phyloP scores from a whole-genome alignment of 305 asterid species.

The Fraxinus sp. region DNA sequence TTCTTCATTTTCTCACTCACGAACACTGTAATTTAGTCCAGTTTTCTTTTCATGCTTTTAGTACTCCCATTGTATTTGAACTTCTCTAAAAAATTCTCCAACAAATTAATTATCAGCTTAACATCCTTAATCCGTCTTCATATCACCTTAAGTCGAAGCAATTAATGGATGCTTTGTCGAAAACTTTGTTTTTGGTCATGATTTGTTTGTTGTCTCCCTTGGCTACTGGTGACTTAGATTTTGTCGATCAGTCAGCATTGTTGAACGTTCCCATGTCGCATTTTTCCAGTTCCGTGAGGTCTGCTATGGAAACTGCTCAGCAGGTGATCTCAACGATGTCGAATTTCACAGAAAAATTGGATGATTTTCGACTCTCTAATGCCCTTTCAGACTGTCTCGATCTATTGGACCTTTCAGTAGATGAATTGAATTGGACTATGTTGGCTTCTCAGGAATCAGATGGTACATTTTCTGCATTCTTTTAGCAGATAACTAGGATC shows the following conservation, averaged over 20 bases:
- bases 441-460: conserved; percentile 36
- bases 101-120: neutral
- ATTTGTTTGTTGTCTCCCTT: conserved; percentile 10
- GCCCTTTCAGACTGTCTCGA: conserved; percentile 58
- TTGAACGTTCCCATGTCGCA: conserved; percentile 47
- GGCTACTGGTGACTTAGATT: conserved; percentile 21
- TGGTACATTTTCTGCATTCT: conserved; percentile 25
- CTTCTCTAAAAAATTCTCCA: neutral
- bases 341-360: conserved; percentile 20
- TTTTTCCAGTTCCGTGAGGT: conserved; percentile 35
- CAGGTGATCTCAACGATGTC: conserved; percentile 37
- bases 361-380: conserved; percentile 41
- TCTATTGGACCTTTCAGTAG: conserved; percentile 51
- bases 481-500: neutral
- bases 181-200: conserved; percentile 11
- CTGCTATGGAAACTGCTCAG: conserved; percentile 33
- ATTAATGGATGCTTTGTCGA: neutral
- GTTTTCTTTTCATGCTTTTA: neutral
- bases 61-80: neutral
- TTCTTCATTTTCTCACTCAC: neutral
- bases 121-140: neutral
- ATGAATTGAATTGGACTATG: conserved; percentile 41
- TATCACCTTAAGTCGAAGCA: neutral
- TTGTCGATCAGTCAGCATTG: conserved; percentile 22
- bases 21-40: neutral